phyloP scores from a whole-genome alignment of 441 rosid genomes.

The Jatropha podagrica region DNA sequence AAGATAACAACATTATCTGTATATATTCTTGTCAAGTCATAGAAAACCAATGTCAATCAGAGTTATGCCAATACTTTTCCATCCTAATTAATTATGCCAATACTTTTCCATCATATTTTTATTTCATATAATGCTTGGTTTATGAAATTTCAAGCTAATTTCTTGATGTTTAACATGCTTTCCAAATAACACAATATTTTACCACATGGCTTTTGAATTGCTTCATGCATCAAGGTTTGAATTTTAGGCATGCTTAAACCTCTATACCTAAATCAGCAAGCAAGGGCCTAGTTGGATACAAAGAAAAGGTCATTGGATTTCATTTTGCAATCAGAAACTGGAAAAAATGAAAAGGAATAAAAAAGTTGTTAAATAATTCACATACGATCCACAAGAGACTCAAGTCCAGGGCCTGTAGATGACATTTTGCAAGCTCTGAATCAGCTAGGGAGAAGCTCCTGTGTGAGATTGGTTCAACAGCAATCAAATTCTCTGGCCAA shows the following conservation, averaged over 20 bases:
- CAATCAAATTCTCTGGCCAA: background rate
- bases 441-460: background rate
- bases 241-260: background rate
- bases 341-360: background rate
- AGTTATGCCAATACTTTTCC: background rate
- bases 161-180: background rate
- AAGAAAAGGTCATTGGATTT: background rate
- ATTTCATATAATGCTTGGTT: background rate
- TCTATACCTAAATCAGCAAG: background rate
- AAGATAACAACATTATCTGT: too few species aligned
- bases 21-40: too few species aligned
- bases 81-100: too few species aligned
- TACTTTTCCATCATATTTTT: background rate
- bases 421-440: slow-evolving; percentile 43
- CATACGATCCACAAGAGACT: slow-evolving; percentile 83
- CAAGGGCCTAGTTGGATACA: background rate
- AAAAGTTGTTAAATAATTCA: background rate
- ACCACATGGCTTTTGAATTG: background rate
- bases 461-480: background rate
- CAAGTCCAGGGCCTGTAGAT: slow-evolving; percentile 67
- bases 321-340: slow-evolving; percentile 1
- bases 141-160: background rate
- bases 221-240: background rate
- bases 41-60: too few species aligned
- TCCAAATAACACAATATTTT: background rate